Conservation (phyloP, 2,329 filamentous ascomycete species). For the Exserohilum rostratum region DNA sequence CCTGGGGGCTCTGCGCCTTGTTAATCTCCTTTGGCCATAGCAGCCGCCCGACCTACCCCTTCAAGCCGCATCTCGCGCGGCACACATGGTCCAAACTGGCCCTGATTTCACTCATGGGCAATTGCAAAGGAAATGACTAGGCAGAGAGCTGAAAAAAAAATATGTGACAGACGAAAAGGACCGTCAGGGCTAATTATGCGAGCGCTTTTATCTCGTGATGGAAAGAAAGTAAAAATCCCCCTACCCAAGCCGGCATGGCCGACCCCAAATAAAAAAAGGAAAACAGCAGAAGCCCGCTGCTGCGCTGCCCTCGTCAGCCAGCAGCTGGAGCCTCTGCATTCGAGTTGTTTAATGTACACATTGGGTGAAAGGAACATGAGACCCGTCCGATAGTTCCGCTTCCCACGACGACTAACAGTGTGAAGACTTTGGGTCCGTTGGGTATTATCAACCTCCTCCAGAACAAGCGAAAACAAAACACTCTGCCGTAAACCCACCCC, state of each 20-base stretch:
- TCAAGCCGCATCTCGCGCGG: conserved; percentile 8
- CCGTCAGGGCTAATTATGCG: conserved; percentile 9
- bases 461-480: conserved; percentile 43
- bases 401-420: conserved; percentile 37
- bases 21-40: conserved; percentile 31
- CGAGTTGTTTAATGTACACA: conserved; percentile 49
- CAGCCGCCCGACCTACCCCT: conserved; percentile 16
- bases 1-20: conserved; percentile 25
- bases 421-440: conserved; percentile 30
- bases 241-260: conserved; percentile 29
- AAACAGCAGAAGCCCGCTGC: conserved; percentile 26
- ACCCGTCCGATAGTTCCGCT: conserved; percentile 36
- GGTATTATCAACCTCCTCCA: conserved; percentile 47
- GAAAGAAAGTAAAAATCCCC: conserved; percentile 25
- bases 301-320: conserved; percentile 34
- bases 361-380: conserved; percentile 48
- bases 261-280: conserved; percentile 34
- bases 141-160: too few relatives aligned
- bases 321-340: conserved; percentile 40
- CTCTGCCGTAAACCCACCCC: conserved; percentile 44
- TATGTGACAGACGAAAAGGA: background rate
- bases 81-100: background rate
- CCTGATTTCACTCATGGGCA: background rate
- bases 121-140: too few relatives aligned
- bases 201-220: conserved; percentile 20